Base-by-base conservation (phyloP, 73 alveolate species). In the Uronychia binucleata region DNA sequence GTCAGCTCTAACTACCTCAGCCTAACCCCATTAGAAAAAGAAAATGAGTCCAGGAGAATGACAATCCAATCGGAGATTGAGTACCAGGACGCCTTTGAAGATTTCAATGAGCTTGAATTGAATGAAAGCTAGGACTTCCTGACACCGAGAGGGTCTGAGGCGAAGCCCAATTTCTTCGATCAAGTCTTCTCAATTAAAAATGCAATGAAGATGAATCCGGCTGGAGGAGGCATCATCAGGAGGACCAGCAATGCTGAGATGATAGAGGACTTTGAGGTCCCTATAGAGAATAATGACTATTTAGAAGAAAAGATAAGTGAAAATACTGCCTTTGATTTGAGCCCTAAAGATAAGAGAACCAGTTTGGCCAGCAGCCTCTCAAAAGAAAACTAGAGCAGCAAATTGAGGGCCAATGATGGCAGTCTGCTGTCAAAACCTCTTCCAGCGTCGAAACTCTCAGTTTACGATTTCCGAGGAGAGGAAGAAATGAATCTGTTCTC, bases 401-500 rank as follows among this genome's bases (percentile, higher is more conserved):
- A n/a, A n/a, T n/a, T n/a, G n/a, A n/a, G n/a, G n/a, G n/a, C n/a
- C n/a, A n/a, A n/a, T n/a, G n/a, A n/a, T n/a, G n/a, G n/a, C n/a
- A n/a, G n/a, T n/a, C n/a, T n/a, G n/a, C n/a, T n/a, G n/a, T n/a
- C n/a, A n/a, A n/a, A n/a, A n/a, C n/a, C n/a, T n/a, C n/a, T n/a
- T n/a, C n/a, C n/a, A n/a, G n/a, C n/a, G n/a, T n/a, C n/a, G n/a
- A 46, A 46, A 46, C 67, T 46, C 5, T 46, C 67, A 46, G 67
- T 46, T 46, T 46, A 46, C 19, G 67, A 46, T 19, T 46, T 46
- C 67, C 5, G 67, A 19, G 67, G 67, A 19, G 67, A 46, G 19
- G 67, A 46, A 46, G 67, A 11, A 5, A 46, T 46, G 30, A 83
- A 77, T 30, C 30, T 86, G 8, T 29, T 35, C 59, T 78, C 87